phyloP scores from a whole-genome alignment of 805 yeast genomes.

The Teunomyces lycoperdinae region DNA sequence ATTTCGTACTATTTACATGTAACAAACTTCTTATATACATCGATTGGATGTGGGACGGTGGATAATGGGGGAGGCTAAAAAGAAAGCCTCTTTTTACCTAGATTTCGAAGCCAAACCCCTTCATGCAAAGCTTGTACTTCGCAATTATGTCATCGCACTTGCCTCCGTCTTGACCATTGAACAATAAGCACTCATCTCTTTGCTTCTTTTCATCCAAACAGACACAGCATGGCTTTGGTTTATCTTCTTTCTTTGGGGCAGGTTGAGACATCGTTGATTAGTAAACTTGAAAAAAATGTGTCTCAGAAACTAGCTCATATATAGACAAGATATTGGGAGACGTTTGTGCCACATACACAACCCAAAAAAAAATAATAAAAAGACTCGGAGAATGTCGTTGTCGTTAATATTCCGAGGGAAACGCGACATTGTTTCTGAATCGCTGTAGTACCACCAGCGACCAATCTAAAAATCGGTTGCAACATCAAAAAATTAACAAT shows the following conservation, averaged over 20 bases:
- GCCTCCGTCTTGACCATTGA: conserved; percentile 79
- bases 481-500: neutral
- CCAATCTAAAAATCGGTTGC: neutral
- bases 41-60: neutral
- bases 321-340: too few species aligned
- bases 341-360: neutral
- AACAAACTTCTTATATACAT: neutral
- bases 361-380: neutral
- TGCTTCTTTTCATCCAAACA: conserved; percentile 78
- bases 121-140: conserved; percentile 85
- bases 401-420: neutral
- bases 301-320: too few species aligned
- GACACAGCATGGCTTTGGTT: conserved; percentile 96
- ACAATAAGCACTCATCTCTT: conserved; percentile 84
- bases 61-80: conserved; percentile 1
- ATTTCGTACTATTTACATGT: neutral
- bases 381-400: neutral
- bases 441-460: neutral
- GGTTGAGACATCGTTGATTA: neutral
- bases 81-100: neutral
- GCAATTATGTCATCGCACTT: conserved; percentile 72
- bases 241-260: conserved; percentile 24
- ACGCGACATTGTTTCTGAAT: neutral
- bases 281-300: neutral
- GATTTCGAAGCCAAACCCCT: conserved; percentile 77